Base-by-base conservation (phyloP, 2,329 filamentous ascomycete species). In the Aureobasidium leucospermi region DNA sequence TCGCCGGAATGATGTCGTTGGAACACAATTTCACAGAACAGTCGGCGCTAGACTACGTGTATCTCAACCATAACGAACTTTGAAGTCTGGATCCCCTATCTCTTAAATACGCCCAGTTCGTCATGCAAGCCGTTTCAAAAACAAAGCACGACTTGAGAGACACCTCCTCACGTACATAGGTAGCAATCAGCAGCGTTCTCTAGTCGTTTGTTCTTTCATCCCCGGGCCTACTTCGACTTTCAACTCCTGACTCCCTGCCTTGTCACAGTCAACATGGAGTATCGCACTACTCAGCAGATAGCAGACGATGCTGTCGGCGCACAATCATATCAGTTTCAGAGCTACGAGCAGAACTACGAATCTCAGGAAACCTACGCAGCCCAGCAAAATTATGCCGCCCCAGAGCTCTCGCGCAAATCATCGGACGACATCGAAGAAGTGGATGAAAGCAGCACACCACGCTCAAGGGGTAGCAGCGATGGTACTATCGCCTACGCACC, bases 1-100 rank as follows among this genome's bases (percentile, higher is more conserved):
- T 15, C 39, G 3, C 41, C 52, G 52, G 38, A 13, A 56, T 56
- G 52, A 56, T 56, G 52, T 56, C 52, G 52, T 46, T 11, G 31
- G 46, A 46, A 46, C 29, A 43, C 48, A 52, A 41, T 52, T 19
- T 34, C 48, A 51, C 51, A 32, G 23, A 56, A 36, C 29, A 15
- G 39, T 45, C 28, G 11, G 16, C 52, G 39, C 28, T 41, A n/a
- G 23, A 31, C 13, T 41, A 6, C 16, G 49, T 53, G 23, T 8
- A 38, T 13, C 23, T 32, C 19, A 16, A 29, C 31, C 46, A 49
- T 19, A 39, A 32, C 38, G 15, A 15, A 28, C 15, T 16, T 2
- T 53, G 15, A 19, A 53, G 38, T 34, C 28, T 43, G 39, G 29
- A 9, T 19, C 5, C 9, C 29, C 28, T 56, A 46, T 45, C 11